Conservation (phyloP, 177 flowering plant genomes). For the Vitis hybrid region DNA sequence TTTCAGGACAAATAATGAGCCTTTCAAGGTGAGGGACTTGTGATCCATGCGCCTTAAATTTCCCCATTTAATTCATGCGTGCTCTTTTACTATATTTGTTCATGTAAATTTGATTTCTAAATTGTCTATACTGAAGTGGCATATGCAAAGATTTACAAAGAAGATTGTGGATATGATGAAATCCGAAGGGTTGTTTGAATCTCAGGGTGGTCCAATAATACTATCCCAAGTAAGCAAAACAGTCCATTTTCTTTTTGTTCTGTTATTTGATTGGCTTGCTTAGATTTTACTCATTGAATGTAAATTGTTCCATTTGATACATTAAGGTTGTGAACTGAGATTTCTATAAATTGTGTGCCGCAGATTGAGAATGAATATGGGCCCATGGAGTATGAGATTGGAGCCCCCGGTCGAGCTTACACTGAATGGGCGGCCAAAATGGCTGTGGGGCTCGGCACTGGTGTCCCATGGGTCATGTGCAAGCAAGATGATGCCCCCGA, state of each 20-base stretch:
- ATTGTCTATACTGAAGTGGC: conserved; percentile 38
- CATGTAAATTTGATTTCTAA: neutral
- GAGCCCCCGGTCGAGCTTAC: conserved; percentile 65
- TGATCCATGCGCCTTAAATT: neutral
- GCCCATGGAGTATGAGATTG: conserved; percentile 71
- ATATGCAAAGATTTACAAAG: conserved; percentile 72
- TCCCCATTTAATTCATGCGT: neutral
- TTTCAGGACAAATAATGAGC: conserved; percentile 89
- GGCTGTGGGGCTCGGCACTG: conserved; percentile 81
- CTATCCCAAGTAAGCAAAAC: conserved; percentile 67
- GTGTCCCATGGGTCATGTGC: conserved; percentile 98
- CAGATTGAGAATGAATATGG: conserved; percentile 98
- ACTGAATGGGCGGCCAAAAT: conserved; percentile 80
- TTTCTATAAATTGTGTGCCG: conserved; percentile 6
- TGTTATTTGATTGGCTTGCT: neutral
- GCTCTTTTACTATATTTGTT: neutral
- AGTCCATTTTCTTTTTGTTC: neutral
- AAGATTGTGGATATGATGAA: conserved; percentile 95
- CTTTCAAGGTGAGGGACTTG: conserved; percentile 70
- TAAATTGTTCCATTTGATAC: neutral
- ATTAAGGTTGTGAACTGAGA: neutral
- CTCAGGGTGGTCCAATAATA: conserved; percentile 97
- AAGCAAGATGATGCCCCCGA: conserved; percentile 97
- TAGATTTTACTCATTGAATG: neutral
- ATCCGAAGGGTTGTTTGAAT: conserved; percentile 67